Evolutionary conservation across 176 grass and related monocot genomes (phyloP).

Genomic region (Rhynchospora breviuscula): DNA sequence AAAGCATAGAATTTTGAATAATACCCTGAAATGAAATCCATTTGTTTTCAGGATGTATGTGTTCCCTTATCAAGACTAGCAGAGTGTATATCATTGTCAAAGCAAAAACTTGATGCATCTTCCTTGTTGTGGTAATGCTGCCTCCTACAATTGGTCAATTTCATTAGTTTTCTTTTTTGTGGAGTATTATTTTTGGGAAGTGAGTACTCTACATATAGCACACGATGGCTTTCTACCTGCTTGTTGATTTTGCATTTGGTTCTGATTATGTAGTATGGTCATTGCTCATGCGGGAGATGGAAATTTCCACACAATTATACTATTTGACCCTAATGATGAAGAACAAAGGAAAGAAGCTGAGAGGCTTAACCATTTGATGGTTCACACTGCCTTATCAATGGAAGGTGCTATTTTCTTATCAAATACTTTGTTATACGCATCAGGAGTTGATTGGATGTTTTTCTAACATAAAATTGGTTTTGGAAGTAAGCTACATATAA

Average conservation of each 20-base stretch:
- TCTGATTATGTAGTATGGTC: constrained; percentile 50
- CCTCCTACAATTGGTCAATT: constrained; percentile 10
- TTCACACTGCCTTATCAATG: constrained; percentile 83
- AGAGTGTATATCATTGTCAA: constrained; percentile 93
- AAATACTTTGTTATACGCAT: neutral
- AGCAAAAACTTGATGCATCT: constrained; percentile 76
- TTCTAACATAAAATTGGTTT: neutral
- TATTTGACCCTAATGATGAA: constrained; percentile 77
- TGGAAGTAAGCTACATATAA: neutral
- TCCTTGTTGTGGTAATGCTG: constrained; percentile 65
- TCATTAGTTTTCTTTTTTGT: neutral
- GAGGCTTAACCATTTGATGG: constrained; percentile 95
- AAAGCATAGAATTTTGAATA: constrained; percentile 18
- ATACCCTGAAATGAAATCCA: constrained; percentile 3
- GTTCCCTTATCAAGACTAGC: constrained; percentile 92
- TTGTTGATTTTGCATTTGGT: constrained; percentile 25
- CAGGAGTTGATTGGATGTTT: neutral
- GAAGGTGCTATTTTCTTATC: constrained; percentile 52
- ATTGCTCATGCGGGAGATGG: constrained; percentile 96
- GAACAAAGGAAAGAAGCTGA: constrained; percentile 73
- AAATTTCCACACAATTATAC: constrained; percentile 96
- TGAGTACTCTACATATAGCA: neutral
- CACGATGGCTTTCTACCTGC: neutral
- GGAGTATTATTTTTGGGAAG: neutral
- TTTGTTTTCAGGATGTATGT: constrained; percentile 72